phyloP scores from a whole-genome alignment of 176 grass and related monocot species.

The Leersia perrieri region DNA sequence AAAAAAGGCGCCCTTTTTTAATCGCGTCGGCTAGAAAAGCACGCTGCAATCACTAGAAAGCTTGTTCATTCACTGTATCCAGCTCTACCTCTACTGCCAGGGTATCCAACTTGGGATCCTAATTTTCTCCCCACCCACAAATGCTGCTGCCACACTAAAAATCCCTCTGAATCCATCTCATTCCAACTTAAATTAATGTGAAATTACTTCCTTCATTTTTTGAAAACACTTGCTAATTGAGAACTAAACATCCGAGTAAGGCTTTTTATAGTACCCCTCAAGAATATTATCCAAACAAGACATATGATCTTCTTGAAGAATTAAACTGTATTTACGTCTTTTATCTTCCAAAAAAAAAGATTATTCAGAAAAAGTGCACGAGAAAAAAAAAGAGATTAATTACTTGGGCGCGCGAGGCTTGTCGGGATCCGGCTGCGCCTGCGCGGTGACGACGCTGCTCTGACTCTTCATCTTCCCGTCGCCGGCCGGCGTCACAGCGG shows the following conservation, averaged over 20 bases:
- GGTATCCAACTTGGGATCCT: constrained; percentile 11
- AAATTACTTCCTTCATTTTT: no score
- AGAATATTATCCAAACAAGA: no score
- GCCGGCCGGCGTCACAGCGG: background rate
- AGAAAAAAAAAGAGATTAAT: background rate
- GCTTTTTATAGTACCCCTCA: no score
- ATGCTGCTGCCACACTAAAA: background rate
- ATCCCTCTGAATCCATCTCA: background rate
- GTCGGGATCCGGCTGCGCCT: constrained; percentile 43
- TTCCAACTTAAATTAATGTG: background rate
- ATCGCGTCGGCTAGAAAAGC: no score
- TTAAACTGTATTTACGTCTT: no score
- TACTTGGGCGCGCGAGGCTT: constrained; percentile 77
- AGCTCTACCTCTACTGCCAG: background rate
- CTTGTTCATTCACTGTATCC: background rate
- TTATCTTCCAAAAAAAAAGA: no score
- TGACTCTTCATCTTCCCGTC: constrained; percentile 1
- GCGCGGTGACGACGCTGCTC: constrained; percentile 35
- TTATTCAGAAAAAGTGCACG: background rate
- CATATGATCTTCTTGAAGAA: no score
- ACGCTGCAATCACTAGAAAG: no score
- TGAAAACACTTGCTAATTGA: no score
- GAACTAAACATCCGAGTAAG: no score
- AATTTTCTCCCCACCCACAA: background rate
- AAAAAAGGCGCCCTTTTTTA: background rate